Base-by-base conservation (phyloP, 345 rosid species). In the Erysimum cheiranthoides region DNA sequence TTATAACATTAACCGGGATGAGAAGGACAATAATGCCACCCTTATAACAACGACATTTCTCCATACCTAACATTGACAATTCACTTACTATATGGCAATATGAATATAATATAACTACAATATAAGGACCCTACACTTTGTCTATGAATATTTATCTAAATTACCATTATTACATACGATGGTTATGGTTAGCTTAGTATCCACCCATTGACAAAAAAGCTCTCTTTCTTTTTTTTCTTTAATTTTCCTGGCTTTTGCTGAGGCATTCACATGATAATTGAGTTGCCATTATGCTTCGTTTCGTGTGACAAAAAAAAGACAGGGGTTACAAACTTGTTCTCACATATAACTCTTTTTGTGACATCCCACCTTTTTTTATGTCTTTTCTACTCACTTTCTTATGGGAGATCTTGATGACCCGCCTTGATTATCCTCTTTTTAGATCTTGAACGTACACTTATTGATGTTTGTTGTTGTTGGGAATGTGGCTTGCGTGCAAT, bases 31-130 rank as follows among this genome's bases (percentile, higher is more conserved):
- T 66, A 47, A 74, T 74, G 73, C 60, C 73, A 75, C 68, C 70
- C 57, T 69, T n/a, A 31, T 10, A 68, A 76, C 69, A 75, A 50
- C 69, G 74, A 61, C 69, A 61, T 51, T 68, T 75, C 79, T 68
- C 74, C 79, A 52, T 21, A 68, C 74, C 70, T 60, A 68, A 75
- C 68, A 68, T 76, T 68, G 74, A 76, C 79, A 61, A 52, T 68
- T 61, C 74, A 76, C 74, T 65, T 31, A 61, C 74, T 53, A n/a
- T 60, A 18, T 76, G 18, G 31, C 16, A 61, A 57, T 42, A 59
- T 66, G 34, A 27, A 56, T 35, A 74, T 54, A 56, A 21, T n/a
- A n/a, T n/a, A n/a, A n/a, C n/a, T n/a, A 21, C 1, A 21, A 65
- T 8, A 2, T 7, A n/a, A 57, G 40, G 27, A 74, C 52, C 78